Percentiles rank a stretch among this genome's conserved stretches.
These are phyloP conservation scores for Syzygium grande DNA, from an alignment of 345 rosid species.

Conservation along the genomic window DNA sequence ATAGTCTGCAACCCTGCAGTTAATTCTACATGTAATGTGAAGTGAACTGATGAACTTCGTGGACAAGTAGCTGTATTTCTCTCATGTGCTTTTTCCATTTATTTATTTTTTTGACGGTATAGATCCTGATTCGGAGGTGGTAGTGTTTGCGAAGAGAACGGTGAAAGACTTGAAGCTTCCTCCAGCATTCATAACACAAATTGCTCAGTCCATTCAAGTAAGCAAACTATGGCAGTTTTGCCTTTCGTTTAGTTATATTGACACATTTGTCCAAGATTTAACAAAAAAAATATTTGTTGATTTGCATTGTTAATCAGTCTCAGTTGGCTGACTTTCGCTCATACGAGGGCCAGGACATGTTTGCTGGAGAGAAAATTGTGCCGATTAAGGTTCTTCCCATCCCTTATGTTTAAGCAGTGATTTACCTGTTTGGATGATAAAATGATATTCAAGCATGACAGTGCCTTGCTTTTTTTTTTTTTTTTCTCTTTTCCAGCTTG, in stretches of 20 bases:
- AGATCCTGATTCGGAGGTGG: constrained; percentile 91
- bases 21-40: neutral
- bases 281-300: neutral
- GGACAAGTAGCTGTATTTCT: neutral
- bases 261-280: neutral
- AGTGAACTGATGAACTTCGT: neutral
- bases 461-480: neutral
- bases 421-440: neutral
- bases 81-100: neutral
- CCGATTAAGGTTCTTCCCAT: constrained; percentile 67
- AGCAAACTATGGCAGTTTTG: neutral
- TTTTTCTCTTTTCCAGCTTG: constrained; percentile 72
- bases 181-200: constrained; percentile 66
- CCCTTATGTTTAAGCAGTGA: neutral
- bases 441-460: neutral
- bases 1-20: neutral
- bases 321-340: constrained; percentile 83
- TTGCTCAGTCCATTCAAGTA: constrained; percentile 93
- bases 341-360: constrained; percentile 93
- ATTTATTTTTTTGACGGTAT: neutral
- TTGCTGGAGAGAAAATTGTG: constrained; percentile 80
- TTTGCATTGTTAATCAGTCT: constrained; percentile 29
- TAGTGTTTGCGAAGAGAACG: constrained; percentile 76
- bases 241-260: neutral
- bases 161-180: constrained; percentile 94